Evolutionary conservation across 371 early-diverging fungal species (phyloP), one percentile per base, ranked within the genome.

Genomic region (Umbelopsis sp.): DNA sequence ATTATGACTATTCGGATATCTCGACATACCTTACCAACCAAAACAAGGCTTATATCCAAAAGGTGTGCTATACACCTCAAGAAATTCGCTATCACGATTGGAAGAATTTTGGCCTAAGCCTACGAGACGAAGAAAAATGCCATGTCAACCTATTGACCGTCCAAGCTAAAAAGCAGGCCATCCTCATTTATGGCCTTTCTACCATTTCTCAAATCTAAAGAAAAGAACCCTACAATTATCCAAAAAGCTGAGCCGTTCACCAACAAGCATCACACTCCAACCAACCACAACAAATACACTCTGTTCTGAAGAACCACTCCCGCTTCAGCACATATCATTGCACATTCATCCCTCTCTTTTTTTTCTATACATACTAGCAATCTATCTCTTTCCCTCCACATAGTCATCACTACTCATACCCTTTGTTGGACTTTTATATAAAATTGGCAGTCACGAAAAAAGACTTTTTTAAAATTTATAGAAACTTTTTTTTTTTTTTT

Each of bases 101-200:
- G 82, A 80, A 76, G 48, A 82, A 85, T 66, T 79, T 88, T 76
- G 89, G 86, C 18, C 74, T 89, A 52, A 78, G 79, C 37, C 74
- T 90, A 37, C 79, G 90, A 32, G 82, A 86, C 1, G 90, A 90
- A 70, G 91, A 90, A 69, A 89, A 89, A 68, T 88, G 88, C 66
- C 91, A 89, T 70, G 79, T 90, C 45, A 88, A 87, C 66, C 69
- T 90, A 29, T 73, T 90, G 46, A 80, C 86, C 41, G 81, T 84
- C 29, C 87, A 89, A 66, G 89, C 91, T 3, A 75, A 84, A 63
- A 88, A 89, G 66, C 85, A 87, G 65, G 86, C 87, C 6, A 75
- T 86, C 20, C 71, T 90, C n/a, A 79, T 88, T 65, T 89, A 88
- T 70, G 87, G 79, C 16, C 68, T 80, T 14, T 72, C 69, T 20